These are phyloP conservation scores for Conoideocrella luteorostrata DNA, from an alignment of 2,329 filamentous ascomycete genomes.

Conservation along the genomic window DNA sequence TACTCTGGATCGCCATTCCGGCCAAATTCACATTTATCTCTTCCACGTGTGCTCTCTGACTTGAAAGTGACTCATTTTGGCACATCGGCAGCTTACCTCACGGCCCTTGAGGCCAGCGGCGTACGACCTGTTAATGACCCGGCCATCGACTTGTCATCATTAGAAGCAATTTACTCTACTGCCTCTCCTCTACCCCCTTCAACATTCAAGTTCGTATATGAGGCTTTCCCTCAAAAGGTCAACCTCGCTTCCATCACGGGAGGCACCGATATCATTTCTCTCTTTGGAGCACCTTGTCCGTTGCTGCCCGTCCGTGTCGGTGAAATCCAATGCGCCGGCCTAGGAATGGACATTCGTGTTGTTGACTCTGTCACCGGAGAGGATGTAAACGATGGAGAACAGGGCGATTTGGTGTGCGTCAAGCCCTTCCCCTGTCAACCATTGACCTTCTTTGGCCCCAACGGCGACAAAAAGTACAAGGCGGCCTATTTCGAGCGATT, in stretches of 20 bases:
- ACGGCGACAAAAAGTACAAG: conserved; percentile 64
- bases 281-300: conserved; percentile 82
- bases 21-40: conserved; percentile 70
- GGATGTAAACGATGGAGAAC: conserved; percentile 52
- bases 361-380: conserved; percentile 53
- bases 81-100: conserved; percentile 90
- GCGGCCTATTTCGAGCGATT: conserved; percentile 87
- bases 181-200: conserved; percentile 88
- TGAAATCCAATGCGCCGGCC: conserved; percentile 70
- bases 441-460: conserved; percentile 74
- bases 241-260: conserved; percentile 92
- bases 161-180: conserved; percentile 89
- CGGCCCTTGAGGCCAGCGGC: conserved; percentile 74
- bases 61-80: conserved; percentile 87
- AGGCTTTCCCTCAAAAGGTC: conserved; percentile 69
- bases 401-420: conserved; percentile 84
- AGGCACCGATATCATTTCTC: conserved; percentile 91
- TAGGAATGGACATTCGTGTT: conserved; percentile 70
- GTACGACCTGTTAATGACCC: conserved; percentile 50
- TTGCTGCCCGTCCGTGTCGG: conserved; percentile 65
- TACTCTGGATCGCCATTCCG: conserved; percentile 92
- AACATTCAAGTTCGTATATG: conserved; percentile 86
- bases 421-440: conserved; percentile 87
- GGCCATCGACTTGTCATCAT: conserved; percentile 50
- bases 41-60: conserved; percentile 75